Conservation (phyloP, 139 green algal species). For the Mychonastes homosphaera region DNA sequence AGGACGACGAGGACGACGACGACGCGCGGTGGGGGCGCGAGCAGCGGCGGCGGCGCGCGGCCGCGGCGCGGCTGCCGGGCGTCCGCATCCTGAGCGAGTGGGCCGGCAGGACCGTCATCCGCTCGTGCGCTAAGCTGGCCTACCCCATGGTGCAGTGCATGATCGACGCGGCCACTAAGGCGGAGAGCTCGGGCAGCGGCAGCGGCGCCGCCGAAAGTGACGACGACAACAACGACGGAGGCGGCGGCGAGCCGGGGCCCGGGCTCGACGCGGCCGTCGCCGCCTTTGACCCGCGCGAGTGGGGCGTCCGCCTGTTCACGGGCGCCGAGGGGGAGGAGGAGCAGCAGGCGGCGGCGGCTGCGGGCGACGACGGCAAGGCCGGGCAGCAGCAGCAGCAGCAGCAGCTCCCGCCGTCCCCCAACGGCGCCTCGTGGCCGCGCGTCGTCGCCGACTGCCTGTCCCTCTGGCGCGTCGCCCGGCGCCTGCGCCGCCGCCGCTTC, state of each 20-base stretch:
- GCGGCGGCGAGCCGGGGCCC: no score
- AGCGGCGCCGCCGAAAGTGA: no score
- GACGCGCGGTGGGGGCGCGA: constrained; percentile 12
- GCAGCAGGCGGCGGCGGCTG: no score
- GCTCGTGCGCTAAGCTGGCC: constrained; percentile 77
- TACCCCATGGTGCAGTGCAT: constrained; percentile 81
- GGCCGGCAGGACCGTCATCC: constrained; percentile 68
- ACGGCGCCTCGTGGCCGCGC: no score
- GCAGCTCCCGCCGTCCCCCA: no score
- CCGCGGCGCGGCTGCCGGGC: not conserved
- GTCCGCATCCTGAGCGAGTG: constrained; percentile 47
- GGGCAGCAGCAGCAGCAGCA: no score
- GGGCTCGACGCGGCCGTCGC: no score
- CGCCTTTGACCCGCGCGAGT: no score
- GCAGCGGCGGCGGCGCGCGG: constrained; percentile 9
- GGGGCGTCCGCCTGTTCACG: constrained; percentile 28
- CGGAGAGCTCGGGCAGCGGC: constrained; percentile 14
- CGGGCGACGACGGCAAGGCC: no score
- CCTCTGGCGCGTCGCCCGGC: constrained; percentile 53
- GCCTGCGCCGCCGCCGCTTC: constrained; percentile 38
- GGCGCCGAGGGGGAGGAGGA: constrained; percentile 54
- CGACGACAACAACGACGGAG: no score
- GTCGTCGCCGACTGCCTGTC: constrained; percentile 52
- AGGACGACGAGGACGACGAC: constrained; percentile 7
- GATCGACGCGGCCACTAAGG: constrained; percentile 64